Evolutionary conservation across 2,329 filamentous ascomycete species (phyloP), one percentile per base, ranked within the genome.

Genomic region (Sphaerostilbella broomeana): DNA sequence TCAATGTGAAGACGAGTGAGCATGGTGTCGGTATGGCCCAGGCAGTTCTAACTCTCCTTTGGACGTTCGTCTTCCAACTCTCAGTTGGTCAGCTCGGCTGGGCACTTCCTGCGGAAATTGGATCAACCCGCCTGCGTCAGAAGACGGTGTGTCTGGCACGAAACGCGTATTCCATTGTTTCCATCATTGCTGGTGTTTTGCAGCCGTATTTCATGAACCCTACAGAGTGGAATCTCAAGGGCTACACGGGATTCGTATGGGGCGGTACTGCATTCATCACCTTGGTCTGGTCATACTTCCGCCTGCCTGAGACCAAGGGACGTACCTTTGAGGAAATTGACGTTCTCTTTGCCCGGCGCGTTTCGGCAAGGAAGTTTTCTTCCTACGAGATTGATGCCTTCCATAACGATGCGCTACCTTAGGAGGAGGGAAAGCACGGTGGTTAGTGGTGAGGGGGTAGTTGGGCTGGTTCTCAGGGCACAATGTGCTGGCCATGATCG

Each of bases 121-220:
- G 72, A 0, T 74, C 72, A 0, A 71, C 69, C 1, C 64, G 73
- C 6, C 66, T 77, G 21, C 69, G 72, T 44, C 63, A 67, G 28
- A 75, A 76, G 59, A 74, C 73, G 1, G 69, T 76, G 11, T 70
- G 73, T 4, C 57, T 77, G 38, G 68, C 71, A 2, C 62, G 73
- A 11, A 53, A 58, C 0, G 55, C 54, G 0, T 61, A 61, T 40
- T 60, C 75, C 36, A 58, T 72, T 9, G 62, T 61, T 51, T 68
- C 68, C 46, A 71, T 77, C 25, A 61, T 72, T 28, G 66, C 68
- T 45, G 73, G 68, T 33, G 59, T 70, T 52, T 60, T 67, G 48
- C 66, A 70, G 2, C 68, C 69, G 28, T 68, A 72, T 45, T 67
- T 70, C 47, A 59, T 72, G 11, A 68, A 64, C 1, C 62, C 65